Evolutionary conservation across 1,284 basidiomycete genomes (phyloP).

Genomic region (Pseudozyma thailandica): DNA sequence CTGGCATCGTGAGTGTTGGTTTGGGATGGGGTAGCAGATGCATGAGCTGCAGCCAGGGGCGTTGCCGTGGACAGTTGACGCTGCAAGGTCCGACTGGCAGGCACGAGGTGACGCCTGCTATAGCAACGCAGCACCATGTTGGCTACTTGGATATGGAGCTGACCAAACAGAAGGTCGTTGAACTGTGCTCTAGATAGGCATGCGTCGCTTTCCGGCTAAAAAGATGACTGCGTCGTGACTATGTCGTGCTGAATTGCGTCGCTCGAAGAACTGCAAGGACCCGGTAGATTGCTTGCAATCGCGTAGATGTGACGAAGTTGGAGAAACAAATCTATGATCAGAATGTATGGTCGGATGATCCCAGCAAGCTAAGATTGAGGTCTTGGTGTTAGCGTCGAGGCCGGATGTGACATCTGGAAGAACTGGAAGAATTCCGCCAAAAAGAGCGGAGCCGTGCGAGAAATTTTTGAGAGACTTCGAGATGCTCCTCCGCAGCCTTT

Average conservation of each 20-base stretch:
- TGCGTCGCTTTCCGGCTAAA: neutral
- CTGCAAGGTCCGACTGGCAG: constrained; percentile 14
- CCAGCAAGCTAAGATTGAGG: too few species aligned
- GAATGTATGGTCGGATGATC: too few species aligned
- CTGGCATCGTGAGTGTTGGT: neutral
- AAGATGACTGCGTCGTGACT: neutral
- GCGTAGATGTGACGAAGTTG: too few species aligned
- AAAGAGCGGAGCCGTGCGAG: neutral
- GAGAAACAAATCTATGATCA: neutral
- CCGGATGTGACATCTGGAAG: neutral
- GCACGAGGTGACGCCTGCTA: constrained; percentile 37
- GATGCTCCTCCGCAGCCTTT: neutral
- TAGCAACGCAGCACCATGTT: constrained; percentile 46
- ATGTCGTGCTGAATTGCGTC: too few species aligned
- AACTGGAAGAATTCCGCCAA: neutral
- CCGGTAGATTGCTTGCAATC: too few species aligned
- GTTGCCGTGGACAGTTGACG: constrained; percentile 3
- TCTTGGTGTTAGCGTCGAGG: neutral
- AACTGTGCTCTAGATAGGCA: neutral
- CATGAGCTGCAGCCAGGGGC: neutral
- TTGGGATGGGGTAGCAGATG: neutral
- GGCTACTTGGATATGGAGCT: neutral
- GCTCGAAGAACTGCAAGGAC: too few species aligned
- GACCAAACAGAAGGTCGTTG: neutral
- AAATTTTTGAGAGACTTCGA: constrained; percentile 3